Conservation (phyloP, 1,284 basidiomycete genomes). For the Porogramme epimiltina region DNA sequence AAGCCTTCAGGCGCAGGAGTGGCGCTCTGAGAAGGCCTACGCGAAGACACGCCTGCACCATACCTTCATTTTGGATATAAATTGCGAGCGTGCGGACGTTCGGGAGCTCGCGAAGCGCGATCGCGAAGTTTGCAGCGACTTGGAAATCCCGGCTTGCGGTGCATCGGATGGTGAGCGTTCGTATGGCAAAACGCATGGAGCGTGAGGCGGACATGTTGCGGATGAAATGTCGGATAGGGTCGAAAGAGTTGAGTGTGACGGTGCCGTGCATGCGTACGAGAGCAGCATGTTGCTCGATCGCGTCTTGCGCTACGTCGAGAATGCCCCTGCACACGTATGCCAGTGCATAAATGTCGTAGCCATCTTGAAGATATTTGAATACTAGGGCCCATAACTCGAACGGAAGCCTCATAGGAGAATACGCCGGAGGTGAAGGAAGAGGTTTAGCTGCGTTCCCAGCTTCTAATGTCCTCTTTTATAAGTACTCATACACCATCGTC, state of each 20-base stretch:
- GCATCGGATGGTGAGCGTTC: background rate
- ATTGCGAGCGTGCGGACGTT: conserved; percentile 5
- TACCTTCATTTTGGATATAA: background rate
- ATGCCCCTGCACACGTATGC: conserved; percentile 8
- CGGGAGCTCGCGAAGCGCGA: background rate
- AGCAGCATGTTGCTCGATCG: conserved; percentile 1
- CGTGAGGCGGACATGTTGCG: background rate
- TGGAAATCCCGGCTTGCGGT: background rate
- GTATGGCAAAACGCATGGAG: background rate
- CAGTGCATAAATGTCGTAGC: conserved; percentile 11
- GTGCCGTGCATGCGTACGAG: background rate
- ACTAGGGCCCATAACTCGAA: conserved; percentile 8
- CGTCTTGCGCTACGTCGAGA: background rate
- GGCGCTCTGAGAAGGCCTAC: background rate
- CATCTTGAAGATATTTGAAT: conserved; percentile 5
- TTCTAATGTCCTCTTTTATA: no score
- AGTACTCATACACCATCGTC: no score
- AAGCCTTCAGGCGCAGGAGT: background rate
- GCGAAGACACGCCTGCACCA: background rate
- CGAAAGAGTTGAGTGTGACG: background rate
- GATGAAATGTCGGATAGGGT: background rate
- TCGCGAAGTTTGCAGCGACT: background rate
- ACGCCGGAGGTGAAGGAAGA: no score
- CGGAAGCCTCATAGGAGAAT: conserved; percentile 4
- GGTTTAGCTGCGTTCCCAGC: no score